phyloP scores from a whole-genome alignment of 1,284 basidiomycete genomes.

The Cryptococcus amylolentus region DNA sequence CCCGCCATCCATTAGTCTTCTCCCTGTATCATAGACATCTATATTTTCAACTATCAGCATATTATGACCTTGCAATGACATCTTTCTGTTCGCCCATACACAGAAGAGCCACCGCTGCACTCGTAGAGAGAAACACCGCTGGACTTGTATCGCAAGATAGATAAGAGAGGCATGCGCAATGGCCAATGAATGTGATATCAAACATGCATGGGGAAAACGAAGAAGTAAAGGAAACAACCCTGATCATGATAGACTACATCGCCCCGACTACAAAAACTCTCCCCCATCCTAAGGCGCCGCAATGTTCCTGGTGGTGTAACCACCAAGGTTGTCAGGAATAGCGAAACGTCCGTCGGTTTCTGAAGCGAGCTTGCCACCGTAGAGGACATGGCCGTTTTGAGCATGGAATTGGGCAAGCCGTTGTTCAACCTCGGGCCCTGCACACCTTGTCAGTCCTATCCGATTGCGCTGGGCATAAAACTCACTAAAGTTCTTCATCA shows the following conservation, averaged over 20 bases:
- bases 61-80: too few species aligned
- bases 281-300: constrained; percentile 12
- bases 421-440: constrained; percentile 76
- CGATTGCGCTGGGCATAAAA: constrained; percentile 9
- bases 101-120: too few species aligned
- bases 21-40: too few species aligned
- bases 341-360: constrained; percentile 71
- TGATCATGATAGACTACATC: neutral
- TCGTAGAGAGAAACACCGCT: too few species aligned
- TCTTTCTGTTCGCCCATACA: too few species aligned
- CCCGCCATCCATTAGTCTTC: too few species aligned
- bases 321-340: constrained; percentile 75
- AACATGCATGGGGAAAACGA: neutral
- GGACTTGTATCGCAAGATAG: too few species aligned
- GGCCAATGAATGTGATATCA: neutral
- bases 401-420: constrained; percentile 77
- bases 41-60: too few species aligned
- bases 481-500: constrained; percentile 89
- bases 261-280: neutral
- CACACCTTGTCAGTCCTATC: neutral
- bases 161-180: too few species aligned
- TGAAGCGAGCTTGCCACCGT: constrained; percentile 75
- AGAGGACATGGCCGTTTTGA: constrained; percentile 77
- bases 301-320: constrained; percentile 25
- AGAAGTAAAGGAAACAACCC: neutral